Base-by-base conservation (phyloP, 306 rosid genomes). In the Nissolia schottii region DNA sequence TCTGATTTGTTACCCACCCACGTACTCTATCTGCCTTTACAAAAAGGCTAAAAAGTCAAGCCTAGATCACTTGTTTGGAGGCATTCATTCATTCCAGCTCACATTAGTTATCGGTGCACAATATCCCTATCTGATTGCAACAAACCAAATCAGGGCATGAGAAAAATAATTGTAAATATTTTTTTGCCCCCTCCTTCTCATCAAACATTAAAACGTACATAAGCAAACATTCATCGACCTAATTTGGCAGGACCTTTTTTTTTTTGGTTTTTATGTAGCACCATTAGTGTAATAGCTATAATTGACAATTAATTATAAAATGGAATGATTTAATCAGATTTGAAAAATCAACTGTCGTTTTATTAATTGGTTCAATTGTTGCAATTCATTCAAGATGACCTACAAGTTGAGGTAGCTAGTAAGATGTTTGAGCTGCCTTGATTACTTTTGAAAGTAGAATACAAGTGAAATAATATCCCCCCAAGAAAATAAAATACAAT, bases 51-150 rank as follows among this genome's bases (percentile, higher is more conserved):
- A 56, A 73, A 80, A 50, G 77, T 68, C 63, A 37, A 45, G 53
- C 58, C 20, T 56, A 34, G 9, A 38, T 64, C 66, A 69, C 79
- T 66, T 58, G 1, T 23, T 18, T 62, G 82, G 82, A 64, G 64
- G 80, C 65, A 72, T 41, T 57, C 58, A 64, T 58, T 78, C 65
- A 72, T 41, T 57, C 58, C 40, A 59, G 45, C 46, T 75, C 80
- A 41, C 35, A 60, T 69, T 71, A 66, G 46, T 15, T 29, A 71
- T 31, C 9, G 5, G 18, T 57, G 3, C 57, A 27, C 22, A 57
- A 18, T 0, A 57, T 56, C 71, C 38, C 67, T 76, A 67, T 78
- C 73, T 28, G 46, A 67, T 43, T 23, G 79, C 77, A 81, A 66
- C 70, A 81, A 54, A 79, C 16, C 57, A 46, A 38, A 28, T 58